These are phyloP conservation scores for Trichomonascaceae sp. DNA, from an alignment of 1,139 yeast species.

Conservation along the genomic window DNA sequence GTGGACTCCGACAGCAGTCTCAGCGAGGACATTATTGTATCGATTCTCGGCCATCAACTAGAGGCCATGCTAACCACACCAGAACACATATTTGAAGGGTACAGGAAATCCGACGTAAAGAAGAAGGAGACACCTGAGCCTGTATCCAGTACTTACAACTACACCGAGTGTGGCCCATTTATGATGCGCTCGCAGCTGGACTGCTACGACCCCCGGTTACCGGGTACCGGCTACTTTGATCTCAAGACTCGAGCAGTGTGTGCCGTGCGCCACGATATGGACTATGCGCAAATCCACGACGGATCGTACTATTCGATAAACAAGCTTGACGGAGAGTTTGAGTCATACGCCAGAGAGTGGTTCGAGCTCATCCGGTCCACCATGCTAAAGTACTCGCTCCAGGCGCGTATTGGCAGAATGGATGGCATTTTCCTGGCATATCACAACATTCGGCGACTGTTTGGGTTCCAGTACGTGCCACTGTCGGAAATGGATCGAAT, in stretches of 20 bases:
- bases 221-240: conserved; percentile 89
- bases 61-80: conserved; percentile 61
- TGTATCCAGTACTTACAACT: conserved; percentile 40
- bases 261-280: conserved; percentile 67
- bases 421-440: conserved; percentile 90
- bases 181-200: conserved; percentile 86
- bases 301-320: conserved; percentile 55
- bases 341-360: conserved; percentile 70
- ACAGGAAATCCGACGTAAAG: conserved; percentile 15
- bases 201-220: conserved; percentile 61
- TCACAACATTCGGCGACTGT: conserved; percentile 67
- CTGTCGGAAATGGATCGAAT: conserved; percentile 54
- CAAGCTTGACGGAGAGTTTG: conserved; percentile 48
- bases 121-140: conserved; percentile 1
- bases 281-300: conserved; percentile 43
- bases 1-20: conserved; percentile 60
- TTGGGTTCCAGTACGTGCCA: conserved; percentile 87
- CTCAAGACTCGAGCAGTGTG: conserved; percentile 84
- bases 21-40: conserved; percentile 59
- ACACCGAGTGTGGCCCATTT: conserved; percentile 54
- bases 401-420: conserved; percentile 93
- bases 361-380: conserved; percentile 66
- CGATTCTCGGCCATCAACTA: conserved; percentile 64
- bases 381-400: conserved; percentile 71
- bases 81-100: conserved; percentile 33